phyloP scores from a whole-genome alignment of 495 filamentous ascomycete genomes.

The Podospora tetraspora region DNA sequence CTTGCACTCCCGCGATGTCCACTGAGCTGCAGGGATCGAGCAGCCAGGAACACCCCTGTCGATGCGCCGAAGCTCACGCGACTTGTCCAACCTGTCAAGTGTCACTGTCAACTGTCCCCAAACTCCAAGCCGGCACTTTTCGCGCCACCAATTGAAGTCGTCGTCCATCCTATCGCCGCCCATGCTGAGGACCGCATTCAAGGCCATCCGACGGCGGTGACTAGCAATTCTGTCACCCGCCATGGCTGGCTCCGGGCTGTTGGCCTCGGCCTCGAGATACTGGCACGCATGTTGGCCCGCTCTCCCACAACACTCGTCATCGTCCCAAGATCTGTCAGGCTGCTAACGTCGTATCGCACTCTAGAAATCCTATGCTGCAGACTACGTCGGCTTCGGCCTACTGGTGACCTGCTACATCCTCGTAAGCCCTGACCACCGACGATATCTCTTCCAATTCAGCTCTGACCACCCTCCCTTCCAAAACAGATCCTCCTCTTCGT shows the following conservation, averaged over 20 bases:
- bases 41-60: background rate
- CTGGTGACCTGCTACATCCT: conserved; percentile 62
- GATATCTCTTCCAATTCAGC: conserved; percentile 10
- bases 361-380: conserved; percentile 75
- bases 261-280: conserved; percentile 44
- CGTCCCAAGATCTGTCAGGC: background rate
- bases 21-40: background rate
- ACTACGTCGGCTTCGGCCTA: conserved; percentile 74
- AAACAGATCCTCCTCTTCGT: conserved; percentile 62
- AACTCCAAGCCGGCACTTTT: background rate
- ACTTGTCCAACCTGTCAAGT: background rate
- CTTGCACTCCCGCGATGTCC: background rate
- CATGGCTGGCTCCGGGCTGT: conserved; percentile 23
- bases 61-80: background rate
- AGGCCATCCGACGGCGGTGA: conserved; percentile 41
- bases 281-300: conserved; percentile 37
- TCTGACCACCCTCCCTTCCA: background rate
- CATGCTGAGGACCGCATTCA: conserved; percentile 31
- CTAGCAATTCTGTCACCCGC: conserved; percentile 36
- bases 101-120: background rate
- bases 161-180: background rate
- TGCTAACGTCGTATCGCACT: background rate
- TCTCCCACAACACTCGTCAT: background rate
- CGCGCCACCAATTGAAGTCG: background rate
- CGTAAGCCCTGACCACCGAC: conserved; percentile 36